phyloP scores from a whole-genome alignment of 352 stramenopile species.

The Phytophthora sansomeana region DNA sequence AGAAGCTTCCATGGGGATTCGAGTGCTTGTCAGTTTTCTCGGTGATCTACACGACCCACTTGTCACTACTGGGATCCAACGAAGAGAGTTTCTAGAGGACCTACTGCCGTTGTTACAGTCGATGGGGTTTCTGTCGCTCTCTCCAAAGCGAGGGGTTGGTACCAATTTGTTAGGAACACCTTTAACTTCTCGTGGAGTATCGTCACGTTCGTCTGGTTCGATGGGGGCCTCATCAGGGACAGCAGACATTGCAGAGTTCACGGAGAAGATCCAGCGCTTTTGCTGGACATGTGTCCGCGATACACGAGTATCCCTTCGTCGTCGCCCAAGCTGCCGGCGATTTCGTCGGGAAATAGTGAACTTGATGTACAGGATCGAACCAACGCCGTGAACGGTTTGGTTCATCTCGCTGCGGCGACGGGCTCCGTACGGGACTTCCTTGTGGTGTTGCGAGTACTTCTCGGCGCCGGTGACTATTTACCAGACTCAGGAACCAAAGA shows the following conservation, averaged over 20 bases:
- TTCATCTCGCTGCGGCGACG: constrained; percentile 60
- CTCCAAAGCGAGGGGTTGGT: constrained; percentile 12
- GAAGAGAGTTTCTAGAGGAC: constrained; percentile 57
- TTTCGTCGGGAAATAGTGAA: constrained; percentile 31
- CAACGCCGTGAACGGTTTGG: constrained; percentile 57
- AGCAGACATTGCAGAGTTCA: constrained; percentile 32
- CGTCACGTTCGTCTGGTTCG: not conserved
- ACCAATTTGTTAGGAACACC: constrained; percentile 2
- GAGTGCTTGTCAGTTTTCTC: constrained; percentile 51
- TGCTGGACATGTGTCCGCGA: constrained; percentile 53
- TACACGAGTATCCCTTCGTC: constrained; percentile 16
- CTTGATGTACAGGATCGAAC: constrained; percentile 52
- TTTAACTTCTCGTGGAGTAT: constrained; percentile 7
- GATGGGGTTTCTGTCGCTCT: constrained; percentile 53
- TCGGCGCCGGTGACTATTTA: constrained; percentile 42
- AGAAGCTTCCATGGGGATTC: constrained; percentile 56
- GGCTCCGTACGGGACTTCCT: constrained; percentile 69
- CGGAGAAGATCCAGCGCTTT: constrained; percentile 54
- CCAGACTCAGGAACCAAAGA: constrained; percentile 32
- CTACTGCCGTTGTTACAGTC: constrained; percentile 49
- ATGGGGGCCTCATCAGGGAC: not conserved
- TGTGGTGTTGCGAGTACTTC: constrained; percentile 57
- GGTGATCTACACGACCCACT: constrained; percentile 36
- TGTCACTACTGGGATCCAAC: constrained; percentile 25
- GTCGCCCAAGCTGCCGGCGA: constrained; percentile 46